Conservation (phyloP, 1,284 basidiomycete genomes). For the Ceratobasidium sp. region DNA sequence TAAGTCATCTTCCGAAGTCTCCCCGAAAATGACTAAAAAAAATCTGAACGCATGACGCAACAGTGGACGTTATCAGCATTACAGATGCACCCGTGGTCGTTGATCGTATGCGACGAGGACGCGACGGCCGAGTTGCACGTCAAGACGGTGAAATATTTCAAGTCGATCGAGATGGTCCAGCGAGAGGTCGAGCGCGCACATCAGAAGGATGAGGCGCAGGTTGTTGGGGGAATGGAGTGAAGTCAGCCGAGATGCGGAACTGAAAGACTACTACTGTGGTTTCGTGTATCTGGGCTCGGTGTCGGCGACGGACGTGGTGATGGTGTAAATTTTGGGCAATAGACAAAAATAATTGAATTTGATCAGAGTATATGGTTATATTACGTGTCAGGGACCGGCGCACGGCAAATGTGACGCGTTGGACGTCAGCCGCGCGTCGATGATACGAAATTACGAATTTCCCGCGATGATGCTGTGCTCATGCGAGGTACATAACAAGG, state of each 20-base stretch:
- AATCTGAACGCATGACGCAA: not conserved
- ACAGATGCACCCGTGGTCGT: slow-evolving; percentile 85
- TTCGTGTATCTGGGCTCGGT: too few species aligned
- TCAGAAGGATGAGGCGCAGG: slow-evolving; percentile 58
- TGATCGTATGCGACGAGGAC: slow-evolving; percentile 89
- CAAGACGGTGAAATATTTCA: slow-evolving; percentile 92
- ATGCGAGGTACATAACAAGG: not conserved
- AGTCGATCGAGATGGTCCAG: slow-evolving; percentile 89
- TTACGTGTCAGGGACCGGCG: slow-evolving; percentile 7
- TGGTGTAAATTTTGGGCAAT: too few species aligned
- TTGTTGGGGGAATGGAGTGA: slow-evolving; percentile 37
- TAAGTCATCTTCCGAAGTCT: slow-evolving; percentile 54
- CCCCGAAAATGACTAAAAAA: not conserved
- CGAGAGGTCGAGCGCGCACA: slow-evolving; percentile 81
- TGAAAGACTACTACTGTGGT: too few species aligned
- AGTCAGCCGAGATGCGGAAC: too few species aligned
- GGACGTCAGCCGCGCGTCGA: slow-evolving; percentile 1
- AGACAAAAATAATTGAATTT: too few species aligned
- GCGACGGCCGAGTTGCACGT: slow-evolving; percentile 84
- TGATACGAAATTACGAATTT: slow-evolving; percentile 4
- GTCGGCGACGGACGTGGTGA: too few species aligned
- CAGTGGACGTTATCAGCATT: slow-evolving; percentile 88
- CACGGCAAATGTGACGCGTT: slow-evolving; percentile 7
- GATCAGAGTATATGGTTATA: not conserved
- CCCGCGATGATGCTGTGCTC: not conserved